Evolutionary conservation across 768 basidiomycete genomes (phyloP).

Genomic region (Dendrothele bispora): DNA sequence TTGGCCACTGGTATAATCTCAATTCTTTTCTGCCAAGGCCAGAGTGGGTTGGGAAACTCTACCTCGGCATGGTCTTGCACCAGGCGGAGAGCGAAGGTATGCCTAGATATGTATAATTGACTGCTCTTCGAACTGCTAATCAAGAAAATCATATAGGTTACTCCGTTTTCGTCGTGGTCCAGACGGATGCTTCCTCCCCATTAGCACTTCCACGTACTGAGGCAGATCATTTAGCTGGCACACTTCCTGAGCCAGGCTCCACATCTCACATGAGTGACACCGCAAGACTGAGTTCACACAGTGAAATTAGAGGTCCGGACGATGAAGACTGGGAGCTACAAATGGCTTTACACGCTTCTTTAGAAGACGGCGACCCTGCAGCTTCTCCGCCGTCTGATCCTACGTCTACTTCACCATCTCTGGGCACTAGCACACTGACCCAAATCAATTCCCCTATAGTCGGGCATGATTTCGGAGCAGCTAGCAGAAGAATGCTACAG

Average conservation of each 20-base stretch:
- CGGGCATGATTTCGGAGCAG: conserved; percentile 56
- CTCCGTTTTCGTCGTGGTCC: conserved; percentile 76
- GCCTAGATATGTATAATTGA: conserved; percentile 10
- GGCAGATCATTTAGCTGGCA: conserved; percentile 70
- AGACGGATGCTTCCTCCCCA: conserved; percentile 53
- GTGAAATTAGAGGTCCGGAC: conserved; percentile 47
- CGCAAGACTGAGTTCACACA: background rate
- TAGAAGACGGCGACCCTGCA: conserved; percentile 35
- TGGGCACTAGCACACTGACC: conserved; percentile 11
- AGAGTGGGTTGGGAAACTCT: conserved; percentile 82
- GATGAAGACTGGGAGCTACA: conserved; percentile 90
- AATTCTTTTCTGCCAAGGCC: conserved; percentile 73
- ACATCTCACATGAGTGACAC: background rate
- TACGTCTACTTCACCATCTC: conserved; percentile 16
- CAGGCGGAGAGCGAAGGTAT: conserved; percentile 85
- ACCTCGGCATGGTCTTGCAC: conserved; percentile 82
- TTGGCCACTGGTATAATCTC: conserved; percentile 86
- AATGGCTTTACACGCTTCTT: conserved; percentile 81
- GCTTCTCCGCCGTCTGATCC: conserved; percentile 16
- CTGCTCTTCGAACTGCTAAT: too few species aligned
- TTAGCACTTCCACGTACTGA: conserved; percentile 62
- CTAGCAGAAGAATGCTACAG: conserved; percentile 60
- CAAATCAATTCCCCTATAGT: conserved; percentile 15
- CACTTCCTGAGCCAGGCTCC: conserved; percentile 54
- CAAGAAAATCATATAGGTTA: conserved; percentile 50